Base-by-base conservation (phyloP, 2,329 filamentous ascomycete genomes). In the Aureobasidium uvarum region DNA sequence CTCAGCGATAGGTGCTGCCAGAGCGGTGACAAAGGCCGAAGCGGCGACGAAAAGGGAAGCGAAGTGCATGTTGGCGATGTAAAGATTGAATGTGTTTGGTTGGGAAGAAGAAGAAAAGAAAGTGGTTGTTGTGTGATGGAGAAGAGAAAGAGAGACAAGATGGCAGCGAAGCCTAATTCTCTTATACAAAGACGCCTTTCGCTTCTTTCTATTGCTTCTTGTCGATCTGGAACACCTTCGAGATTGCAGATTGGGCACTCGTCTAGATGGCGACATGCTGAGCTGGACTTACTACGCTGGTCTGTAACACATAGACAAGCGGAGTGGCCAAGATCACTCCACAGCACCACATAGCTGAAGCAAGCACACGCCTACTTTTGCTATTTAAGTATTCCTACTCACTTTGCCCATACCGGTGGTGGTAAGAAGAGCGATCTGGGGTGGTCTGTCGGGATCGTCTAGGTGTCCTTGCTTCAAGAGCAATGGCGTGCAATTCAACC, bases 1-100 rank as follows among this genome's bases (percentile, higher is more conserved):
- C 56, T 74, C 72, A 46, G 76, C 73, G 25, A 74, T 68, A 59
- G 73, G 70, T 41, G 77, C 75, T 46, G 78, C 66, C 56, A 81
- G 67, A 66, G 81, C 67, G 11, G 64, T 60, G 46, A 76, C 74
- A 72, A 80, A 74, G 41, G 74, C 71, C 66, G 80, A 76, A 78
- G 80, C 80, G 55, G 59, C 77, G 72, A 64, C 31, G 48, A 62
- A 31, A 31, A 54, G 50, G 14, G 48, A 54, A 36, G 48, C 36
- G 14, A 55, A 64, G 50, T 54, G 60, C 46, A 64, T 64, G 60
- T 25, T 50, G 39, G 45, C 28, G 25, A n/a, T 36, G 28, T 45
- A 60, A 48, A 25, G 31, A 59, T 13, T n/a, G 55, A 10, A 31
- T 31, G 39, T 28, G 45, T 25, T 58, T 23, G 33, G 11, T 43